Percentiles rank a stretch among this genome's conserved stretches.
These are phyloP conservation scores for Tuber magnatum DNA, from an alignment of 495 filamentous ascomycete genomes.

Conservation along the genomic window DNA sequence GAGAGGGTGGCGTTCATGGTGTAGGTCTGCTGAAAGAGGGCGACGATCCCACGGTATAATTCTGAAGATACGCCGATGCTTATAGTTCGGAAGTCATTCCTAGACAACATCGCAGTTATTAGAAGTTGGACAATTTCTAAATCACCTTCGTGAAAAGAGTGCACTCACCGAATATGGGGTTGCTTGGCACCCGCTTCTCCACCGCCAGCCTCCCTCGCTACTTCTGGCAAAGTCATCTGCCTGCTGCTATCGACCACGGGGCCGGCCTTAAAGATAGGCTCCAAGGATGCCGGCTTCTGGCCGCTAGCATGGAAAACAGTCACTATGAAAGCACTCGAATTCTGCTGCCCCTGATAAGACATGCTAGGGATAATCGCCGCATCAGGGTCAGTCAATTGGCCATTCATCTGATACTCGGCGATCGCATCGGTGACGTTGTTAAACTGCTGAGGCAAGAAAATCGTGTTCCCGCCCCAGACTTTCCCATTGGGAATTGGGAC, in stretches of 20 bases:
- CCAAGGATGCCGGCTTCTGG: conserved; percentile 8
- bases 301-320: conserved; percentile 19
- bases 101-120: background rate
- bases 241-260: conserved; percentile 7
- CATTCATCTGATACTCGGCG: conserved; percentile 28
- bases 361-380: conserved; percentile 23
- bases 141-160: background rate
- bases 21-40: conserved; percentile 25
- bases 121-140: background rate
- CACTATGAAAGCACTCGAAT: background rate
- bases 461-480: conserved; percentile 29
- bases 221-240: background rate
- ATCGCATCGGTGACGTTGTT: conserved; percentile 19
- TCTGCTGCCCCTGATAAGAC: background rate
- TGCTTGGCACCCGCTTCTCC: background rate
- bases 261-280: conserved; percentile 18
- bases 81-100: conserved; percentile 10
- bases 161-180: background rate
- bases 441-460: conserved; percentile 19
- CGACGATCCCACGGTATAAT: conserved; percentile 18
- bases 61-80: conserved; percentile 14
- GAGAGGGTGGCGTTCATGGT: conserved; percentile 6
- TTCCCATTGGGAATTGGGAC: conserved; percentile 31
- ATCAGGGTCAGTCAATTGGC: conserved; percentile 36
- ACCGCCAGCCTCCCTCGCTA: background rate